Evolutionary conservation across 2,329 filamentous ascomycete genomes (phyloP).

Genomic region (Ceratocystis lukuohia): DNA sequence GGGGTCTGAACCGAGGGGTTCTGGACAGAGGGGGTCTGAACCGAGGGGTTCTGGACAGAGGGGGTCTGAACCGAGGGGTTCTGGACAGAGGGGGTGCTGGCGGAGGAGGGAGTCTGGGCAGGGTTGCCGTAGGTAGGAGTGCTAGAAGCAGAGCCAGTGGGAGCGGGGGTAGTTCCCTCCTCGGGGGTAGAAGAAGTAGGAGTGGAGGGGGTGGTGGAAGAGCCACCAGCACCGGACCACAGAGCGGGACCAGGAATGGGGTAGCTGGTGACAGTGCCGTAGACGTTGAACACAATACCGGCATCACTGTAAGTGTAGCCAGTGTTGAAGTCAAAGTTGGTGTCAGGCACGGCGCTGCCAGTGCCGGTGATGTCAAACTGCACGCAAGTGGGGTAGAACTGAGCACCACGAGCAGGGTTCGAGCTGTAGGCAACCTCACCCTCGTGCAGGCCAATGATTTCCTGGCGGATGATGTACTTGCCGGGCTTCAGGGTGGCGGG

Average conservation of each 20-base stretch:
- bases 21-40: background rate
- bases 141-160: background rate
- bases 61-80: background rate
- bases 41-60: background rate
- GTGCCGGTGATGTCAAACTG: conserved; percentile 34
- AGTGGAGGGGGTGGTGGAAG: background rate
- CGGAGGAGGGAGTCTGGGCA: background rate
- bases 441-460: conserved; percentile 42
- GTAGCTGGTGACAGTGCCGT: conserved; percentile 28
- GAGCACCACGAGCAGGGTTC: conserved; percentile 31
- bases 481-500: conserved; percentile 34
- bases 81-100: background rate
- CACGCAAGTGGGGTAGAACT: conserved; percentile 39
- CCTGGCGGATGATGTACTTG: conserved; percentile 42
- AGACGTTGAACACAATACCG: conserved; percentile 48
- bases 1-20: background rate
- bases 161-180: background rate
- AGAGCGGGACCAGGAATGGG: conserved; percentile 28
- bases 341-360: conserved; percentile 32
- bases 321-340: conserved; percentile 34
- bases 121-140: conserved; percentile 10
- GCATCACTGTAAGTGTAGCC: conserved; percentile 45
- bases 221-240: conserved; percentile 22
- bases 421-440: conserved; percentile 29
- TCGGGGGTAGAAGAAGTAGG: background rate